Base-by-base conservation (phyloP, 345 rosid genomes). In the Populus alba region DNA sequence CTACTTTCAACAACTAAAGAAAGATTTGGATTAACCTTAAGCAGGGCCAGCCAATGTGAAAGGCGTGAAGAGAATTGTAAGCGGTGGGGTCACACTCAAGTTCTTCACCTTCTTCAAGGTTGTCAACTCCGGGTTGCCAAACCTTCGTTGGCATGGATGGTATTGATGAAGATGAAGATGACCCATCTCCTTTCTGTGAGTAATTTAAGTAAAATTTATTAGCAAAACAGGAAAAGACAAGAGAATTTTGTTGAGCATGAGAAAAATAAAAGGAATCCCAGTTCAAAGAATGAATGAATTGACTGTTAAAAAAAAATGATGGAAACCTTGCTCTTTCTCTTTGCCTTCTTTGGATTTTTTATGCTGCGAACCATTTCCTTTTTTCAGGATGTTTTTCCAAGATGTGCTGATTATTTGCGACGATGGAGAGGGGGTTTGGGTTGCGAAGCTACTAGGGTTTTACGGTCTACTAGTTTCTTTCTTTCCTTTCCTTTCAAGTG, bases 121-220 rank as follows among this genome's bases (percentile, higher is more conserved):
- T 89, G 86, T 97, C 98, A 2, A 94, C 98, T 68, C 99, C 99
- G 71, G 98, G 98, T 77, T 90, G 97, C 99, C 98, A 97, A 77
- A 97, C 94, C 87, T 87, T 92, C 8, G 93, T 77, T 11, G 95
- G 97, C 81, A 87, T 78, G 69, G 87, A 68, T 1, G 97, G 93
- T 25, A 79, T 55, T 4, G 87, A 75, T 13, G 95, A 86, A 71
- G 94, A 87, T 5, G 97, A 83, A 39, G 94, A 87, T 75, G 92
- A 87, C 70, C 87, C 94, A 81, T 79, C 90, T 83, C 74, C 89
- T 43, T 79, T 90, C 91, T 87, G 83, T 25, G 70, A 17, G 12
- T n/a, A n/a, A 23, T 59, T 9, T 5, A n/a, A 59, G 16, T 23
- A n/a, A n/a, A 59, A n/a, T 9, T 23, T 53, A 59, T 59, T 59